phyloP scores from a whole-genome alignment of 495 filamentous ascomycete species.

The Penicillium silybi region DNA sequence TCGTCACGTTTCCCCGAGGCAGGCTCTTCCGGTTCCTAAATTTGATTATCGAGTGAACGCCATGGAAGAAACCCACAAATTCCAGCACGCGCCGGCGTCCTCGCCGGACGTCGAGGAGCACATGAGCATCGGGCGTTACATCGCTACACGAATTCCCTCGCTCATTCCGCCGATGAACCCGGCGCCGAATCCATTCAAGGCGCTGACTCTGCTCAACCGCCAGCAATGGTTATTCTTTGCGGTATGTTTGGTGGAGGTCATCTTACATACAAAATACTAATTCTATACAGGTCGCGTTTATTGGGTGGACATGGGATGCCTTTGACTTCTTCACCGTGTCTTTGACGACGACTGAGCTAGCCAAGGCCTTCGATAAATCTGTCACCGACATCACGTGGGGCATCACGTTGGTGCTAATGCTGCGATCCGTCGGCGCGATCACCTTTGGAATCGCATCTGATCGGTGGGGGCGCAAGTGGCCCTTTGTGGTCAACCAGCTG shows the following conservation, averaged over 20 bases:
- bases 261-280: background rate
- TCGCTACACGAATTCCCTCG: conserved; percentile 65
- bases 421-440: conserved; percentile 83
- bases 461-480: conserved; percentile 85
- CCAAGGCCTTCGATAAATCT: conserved; percentile 59
- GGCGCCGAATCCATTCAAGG: conserved; percentile 74
- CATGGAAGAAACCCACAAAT: conserved; percentile 7
- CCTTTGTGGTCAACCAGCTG: conserved; percentile 77
- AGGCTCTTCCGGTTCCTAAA: background rate
- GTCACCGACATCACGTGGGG: conserved; percentile 86
- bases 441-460: conserved; percentile 83
- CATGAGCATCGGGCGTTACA: conserved; percentile 59
- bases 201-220: conserved; percentile 62
- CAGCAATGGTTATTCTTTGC: conserved; percentile 86
- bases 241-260: conserved; percentile 28
- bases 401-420: conserved; percentile 81
- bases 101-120: conserved; percentile 32
- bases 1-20: background rate
- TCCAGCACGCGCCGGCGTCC: background rate
- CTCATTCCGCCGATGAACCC: conserved; percentile 72
- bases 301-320: conserved; percentile 80
- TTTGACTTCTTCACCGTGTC: conserved; percentile 93
- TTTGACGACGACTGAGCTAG: conserved; percentile 65
- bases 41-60: background rate
- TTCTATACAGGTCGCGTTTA: conserved; percentile 46